Evolutionary conservation across 371 early-diverging fungal species (phyloP).

Genomic region (Apophysomyces ossiformis): DNA sequence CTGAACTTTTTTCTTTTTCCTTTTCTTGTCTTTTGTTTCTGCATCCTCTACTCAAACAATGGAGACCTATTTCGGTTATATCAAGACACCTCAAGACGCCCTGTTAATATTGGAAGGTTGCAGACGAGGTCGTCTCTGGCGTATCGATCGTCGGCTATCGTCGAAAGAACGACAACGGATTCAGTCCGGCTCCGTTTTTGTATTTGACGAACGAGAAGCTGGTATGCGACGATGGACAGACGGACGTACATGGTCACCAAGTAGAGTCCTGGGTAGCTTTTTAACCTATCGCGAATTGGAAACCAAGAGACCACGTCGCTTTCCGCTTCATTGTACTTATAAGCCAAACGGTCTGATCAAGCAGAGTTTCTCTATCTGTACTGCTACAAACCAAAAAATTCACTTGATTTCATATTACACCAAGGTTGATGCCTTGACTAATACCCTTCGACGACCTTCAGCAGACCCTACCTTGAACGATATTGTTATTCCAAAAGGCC

Average conservation of each 20-base stretch:
- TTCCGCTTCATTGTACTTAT: conserved; percentile 33
- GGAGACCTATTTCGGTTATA: conserved; percentile 79
- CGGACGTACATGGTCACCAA: conserved; percentile 87
- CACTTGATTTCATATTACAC: conserved; percentile 89
- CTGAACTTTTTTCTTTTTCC: conserved; percentile 16
- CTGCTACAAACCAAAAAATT: conserved; percentile 74
- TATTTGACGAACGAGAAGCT: conserved; percentile 88
- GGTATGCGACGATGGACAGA: conserved; percentile 94
- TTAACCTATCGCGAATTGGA: conserved; percentile 81
- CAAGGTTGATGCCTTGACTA: conserved; percentile 67
- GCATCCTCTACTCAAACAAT: conserved; percentile 42
- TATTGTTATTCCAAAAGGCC: conserved; percentile 57
- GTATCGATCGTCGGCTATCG: conserved; percentile 80
- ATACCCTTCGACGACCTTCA: conserved; percentile 53
- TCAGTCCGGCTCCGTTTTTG: conserved; percentile 85
- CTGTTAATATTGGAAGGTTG: conserved; percentile 85
- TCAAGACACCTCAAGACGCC: conserved; percentile 83
- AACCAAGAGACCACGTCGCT: conserved; percentile 49
- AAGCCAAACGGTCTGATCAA: conserved; percentile 84
- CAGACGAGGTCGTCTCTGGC: conserved; percentile 61
- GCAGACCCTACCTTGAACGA: conserved; percentile 45
- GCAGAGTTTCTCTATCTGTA: conserved; percentile 85
- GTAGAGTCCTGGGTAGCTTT: conserved; percentile 83
- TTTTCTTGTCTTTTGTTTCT: conserved; percentile 26
- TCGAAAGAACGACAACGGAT: conserved; percentile 79